Evolutionary conservation across 1,284 basidiomycete genomes (phyloP), one percentile per base, ranked within the genome.

Genomic region (Heterobasidion parviporum): DNA sequence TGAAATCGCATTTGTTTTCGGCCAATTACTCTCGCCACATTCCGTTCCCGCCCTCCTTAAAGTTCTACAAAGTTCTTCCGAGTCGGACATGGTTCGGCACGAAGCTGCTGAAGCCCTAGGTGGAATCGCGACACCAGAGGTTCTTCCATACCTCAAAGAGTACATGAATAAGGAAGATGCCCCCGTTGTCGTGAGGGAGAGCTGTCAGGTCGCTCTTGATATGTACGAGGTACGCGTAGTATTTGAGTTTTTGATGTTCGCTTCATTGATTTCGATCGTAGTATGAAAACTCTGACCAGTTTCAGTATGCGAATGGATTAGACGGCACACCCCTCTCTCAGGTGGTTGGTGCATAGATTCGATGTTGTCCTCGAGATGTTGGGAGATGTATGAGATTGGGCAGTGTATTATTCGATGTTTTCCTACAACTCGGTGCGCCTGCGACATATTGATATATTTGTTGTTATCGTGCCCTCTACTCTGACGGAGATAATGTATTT

Each of bases 41-140:
- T 92, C 93, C 0, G 90, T 98, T 20, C 93, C 95, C 1, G 80
- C 89, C 1, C 80, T 99, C 32, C 69, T 98, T 45, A 71, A 79
- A 43, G 92, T 97, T 15, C 78, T 99, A 8, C 75, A 83, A 60
- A 77, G 96, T 62, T 59, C 68, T 0, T 68, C 72, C 1, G 97
- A 99, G 71, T 89, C 89, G 50, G 94, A 97, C 57, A 99, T 99
- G 97, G 97, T 99, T 5, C 84, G 97, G 26, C 97, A 99, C 66
- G 97, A 99, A 72, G 97, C 96, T 18, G 97, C 97, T 6, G 97
- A 99, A 72, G 97, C 97, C 2, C 81, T 99, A 0, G 97, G 97
- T 18, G 94, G 95, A 4, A 98, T 99, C 54, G 94, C 90, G 1
- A 94, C 92, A 2, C 92, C 94, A 1, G 94, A 90, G 56, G 94